Percentiles rank a stretch among this genome's conserved stretches.
phyloP scores from a whole-genome alignment of 768 basidiomycete genomes.

The Kwoniella heveanensis region DNA sequence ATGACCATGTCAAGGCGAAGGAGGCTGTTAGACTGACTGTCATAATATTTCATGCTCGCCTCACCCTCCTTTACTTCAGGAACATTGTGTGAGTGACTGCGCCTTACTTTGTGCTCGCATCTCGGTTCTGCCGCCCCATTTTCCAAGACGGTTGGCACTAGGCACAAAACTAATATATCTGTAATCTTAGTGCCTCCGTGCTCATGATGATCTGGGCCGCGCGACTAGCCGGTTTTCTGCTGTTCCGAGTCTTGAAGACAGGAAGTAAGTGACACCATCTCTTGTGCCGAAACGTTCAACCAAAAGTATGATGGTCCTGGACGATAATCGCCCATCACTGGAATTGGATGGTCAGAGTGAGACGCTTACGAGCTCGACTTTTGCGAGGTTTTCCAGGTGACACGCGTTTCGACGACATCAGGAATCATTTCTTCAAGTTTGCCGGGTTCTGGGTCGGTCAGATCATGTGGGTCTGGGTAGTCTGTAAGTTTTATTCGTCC shows the following conservation, averaged over 20 bases:
- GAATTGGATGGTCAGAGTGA: too few relatives aligned
- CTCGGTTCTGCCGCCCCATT: too few relatives aligned
- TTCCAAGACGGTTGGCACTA: too few relatives aligned
- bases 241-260: slow-evolving; percentile 70
- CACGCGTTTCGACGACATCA: slow-evolving; percentile 68
- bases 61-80: slow-evolving; percentile 1
- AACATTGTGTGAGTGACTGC: slow-evolving; percentile 38
- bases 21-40: too few relatives aligned
- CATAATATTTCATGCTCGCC: too few relatives aligned
- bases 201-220: slow-evolving; percentile 71
- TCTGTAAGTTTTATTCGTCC: slow-evolving; percentile 29
- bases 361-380: too few relatives aligned
- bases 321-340: too few relatives aligned
- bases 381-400: slow-evolving; percentile 60
- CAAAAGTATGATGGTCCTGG: too few relatives aligned
- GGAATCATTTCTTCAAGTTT: slow-evolving; percentile 69
- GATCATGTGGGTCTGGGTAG: slow-evolving; percentile 63
- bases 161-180: not conserved
- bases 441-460: slow-evolving; percentile 66
- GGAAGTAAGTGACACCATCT: slow-evolving; percentile 58
- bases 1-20: too few relatives aligned
- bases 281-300: not conserved
- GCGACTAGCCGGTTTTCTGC: slow-evolving; percentile 67
- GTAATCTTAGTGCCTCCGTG: slow-evolving; percentile 50
- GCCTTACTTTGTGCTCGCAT: too few relatives aligned